These are phyloP conservation scores for Amorphotheca resinae DNA, from an alignment of 495 filamentous ascomycete species.

Conservation along the genomic window DNA sequence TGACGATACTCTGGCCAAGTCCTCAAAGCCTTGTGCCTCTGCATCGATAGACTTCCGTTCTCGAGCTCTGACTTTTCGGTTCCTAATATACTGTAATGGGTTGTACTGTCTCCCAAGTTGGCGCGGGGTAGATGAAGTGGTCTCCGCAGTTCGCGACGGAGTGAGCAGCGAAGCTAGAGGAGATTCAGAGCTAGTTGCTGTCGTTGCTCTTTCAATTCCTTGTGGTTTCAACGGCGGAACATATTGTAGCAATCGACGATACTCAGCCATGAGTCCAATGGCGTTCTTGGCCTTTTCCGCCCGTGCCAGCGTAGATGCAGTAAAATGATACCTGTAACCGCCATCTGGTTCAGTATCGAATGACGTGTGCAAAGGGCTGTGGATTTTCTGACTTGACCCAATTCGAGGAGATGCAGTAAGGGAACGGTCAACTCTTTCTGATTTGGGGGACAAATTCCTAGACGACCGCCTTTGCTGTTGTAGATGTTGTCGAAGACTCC, in stretches of 20 bases:
- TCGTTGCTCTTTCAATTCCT: constrained; percentile 4
- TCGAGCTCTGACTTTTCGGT: constrained; percentile 64
- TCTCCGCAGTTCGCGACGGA: background rate
- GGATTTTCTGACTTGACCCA: constrained; percentile 22
- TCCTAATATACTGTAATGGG: constrained; percentile 76
- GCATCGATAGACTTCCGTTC: constrained; percentile 59
- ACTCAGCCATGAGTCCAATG: constrained; percentile 70
- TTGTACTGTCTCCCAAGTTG: constrained; percentile 58
- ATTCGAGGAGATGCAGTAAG: constrained; percentile 22
- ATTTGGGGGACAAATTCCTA: constrained; percentile 44
- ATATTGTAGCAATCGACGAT: constrained; percentile 60
- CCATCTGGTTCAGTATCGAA: constrained; percentile 27
- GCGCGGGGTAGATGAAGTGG: constrained; percentile 3
- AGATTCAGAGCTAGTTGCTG: constrained; percentile 1
- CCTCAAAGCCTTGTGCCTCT: constrained; percentile 62
- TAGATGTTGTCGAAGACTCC: constrained; percentile 50
- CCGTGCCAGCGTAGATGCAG: constrained; percentile 62
- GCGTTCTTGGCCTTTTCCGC: constrained; percentile 67
- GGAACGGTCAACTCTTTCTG: constrained; percentile 26
- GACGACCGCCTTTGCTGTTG: constrained; percentile 50
- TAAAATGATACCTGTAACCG: constrained; percentile 48
- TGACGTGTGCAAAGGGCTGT: constrained; percentile 31
- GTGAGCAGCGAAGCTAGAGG: background rate
- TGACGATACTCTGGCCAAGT: constrained; percentile 50
- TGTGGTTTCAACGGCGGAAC: constrained; percentile 56